phyloP scores from a whole-genome alignment of 345 rosid genomes.

The Camelina sativa region DNA sequence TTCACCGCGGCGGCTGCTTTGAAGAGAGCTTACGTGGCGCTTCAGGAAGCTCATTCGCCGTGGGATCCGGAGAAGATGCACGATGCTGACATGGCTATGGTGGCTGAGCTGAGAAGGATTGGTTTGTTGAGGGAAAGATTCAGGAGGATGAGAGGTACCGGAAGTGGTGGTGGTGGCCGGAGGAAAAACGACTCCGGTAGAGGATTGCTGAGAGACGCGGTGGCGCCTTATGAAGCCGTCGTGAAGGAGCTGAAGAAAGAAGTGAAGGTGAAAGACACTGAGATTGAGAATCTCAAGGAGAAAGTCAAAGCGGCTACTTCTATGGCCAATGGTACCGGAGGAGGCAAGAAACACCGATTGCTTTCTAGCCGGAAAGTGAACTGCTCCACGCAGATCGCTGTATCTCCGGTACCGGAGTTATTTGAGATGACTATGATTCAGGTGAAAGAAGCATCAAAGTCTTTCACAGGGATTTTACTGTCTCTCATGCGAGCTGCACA shows the following conservation, averaged over 20 bases:
- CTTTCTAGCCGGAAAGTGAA: conserved; percentile 74
- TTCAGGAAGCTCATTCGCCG: conserved; percentile 94
- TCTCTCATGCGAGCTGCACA: conserved; percentile 89
- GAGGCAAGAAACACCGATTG: conserved; percentile 66
- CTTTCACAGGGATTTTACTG: conserved; percentile 75
- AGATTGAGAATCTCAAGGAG: conserved; percentile 82
- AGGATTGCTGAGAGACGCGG: conserved; percentile 75
- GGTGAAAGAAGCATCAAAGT: conserved; percentile 78
- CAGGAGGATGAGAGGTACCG: conserved; percentile 54
- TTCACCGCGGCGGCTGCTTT: conserved; percentile 71
- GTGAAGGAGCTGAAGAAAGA: conserved; percentile 87
- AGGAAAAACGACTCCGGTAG: conserved; percentile 44
- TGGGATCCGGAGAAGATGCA: conserved; percentile 97
- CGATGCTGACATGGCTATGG: conserved; percentile 80
- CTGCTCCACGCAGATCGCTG: conserved; percentile 66
- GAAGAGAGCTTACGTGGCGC: conserved; percentile 72
- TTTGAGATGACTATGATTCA: conserved; percentile 69
- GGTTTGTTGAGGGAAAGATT: conserved; percentile 74
- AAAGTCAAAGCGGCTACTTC: conserved; percentile 52
- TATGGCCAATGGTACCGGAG: conserved; percentile 40
- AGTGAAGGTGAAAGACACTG: conserved; percentile 65
- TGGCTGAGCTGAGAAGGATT: conserved; percentile 75
- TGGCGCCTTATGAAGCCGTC: conserved; percentile 93
- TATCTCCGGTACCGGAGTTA: conserved; percentile 80
- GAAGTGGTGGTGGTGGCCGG: conserved; percentile 42